Conservation (phyloP, 768 basidiomycete genomes). For the Macrolepiota dolichaula region DNA sequence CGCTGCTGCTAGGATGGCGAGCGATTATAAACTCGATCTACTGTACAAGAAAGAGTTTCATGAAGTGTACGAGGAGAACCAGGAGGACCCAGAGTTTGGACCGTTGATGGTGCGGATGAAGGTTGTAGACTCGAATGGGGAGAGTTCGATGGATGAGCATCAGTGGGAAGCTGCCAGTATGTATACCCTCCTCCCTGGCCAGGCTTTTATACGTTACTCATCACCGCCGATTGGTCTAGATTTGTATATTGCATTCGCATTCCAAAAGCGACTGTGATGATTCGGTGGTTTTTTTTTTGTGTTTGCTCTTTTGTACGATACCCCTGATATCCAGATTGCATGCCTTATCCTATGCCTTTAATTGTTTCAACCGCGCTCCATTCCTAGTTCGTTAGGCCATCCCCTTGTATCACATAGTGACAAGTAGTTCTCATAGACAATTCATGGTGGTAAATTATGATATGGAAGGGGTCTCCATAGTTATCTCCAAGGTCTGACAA, state of each 20-base stretch:
- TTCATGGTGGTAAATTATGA: constrained; percentile 40
- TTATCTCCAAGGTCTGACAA: constrained; percentile 28
- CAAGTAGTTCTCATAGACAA: background rate
- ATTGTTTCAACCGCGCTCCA: background rate
- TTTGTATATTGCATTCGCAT: constrained; percentile 91
- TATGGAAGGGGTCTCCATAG: constrained; percentile 53
- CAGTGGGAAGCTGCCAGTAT: constrained; percentile 99
- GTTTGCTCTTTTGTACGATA: background rate
- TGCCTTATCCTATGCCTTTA: too few species aligned
- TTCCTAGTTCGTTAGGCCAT: background rate
- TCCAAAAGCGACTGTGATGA: constrained; percentile 55
- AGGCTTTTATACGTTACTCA: constrained; percentile 6
- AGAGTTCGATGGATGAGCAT: constrained; percentile 89
- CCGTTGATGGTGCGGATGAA: constrained; percentile 88
- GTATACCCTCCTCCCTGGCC: constrained; percentile 36
- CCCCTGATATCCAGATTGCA: background rate
- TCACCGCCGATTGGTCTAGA: constrained; percentile 41
- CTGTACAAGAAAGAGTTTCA: constrained; percentile 87
- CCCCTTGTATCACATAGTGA: background rate
- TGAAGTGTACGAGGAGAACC: constrained; percentile 80
- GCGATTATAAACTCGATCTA: constrained; percentile 10
- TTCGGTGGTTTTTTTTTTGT: too few species aligned
- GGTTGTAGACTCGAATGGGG: constrained; percentile 81
- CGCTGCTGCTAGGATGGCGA: constrained; percentile 1
- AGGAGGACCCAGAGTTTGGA: constrained; percentile 74